Evolutionary conservation across 139 green algal species (phyloP).

Genomic region (Coccomyxa sp.): DNA sequence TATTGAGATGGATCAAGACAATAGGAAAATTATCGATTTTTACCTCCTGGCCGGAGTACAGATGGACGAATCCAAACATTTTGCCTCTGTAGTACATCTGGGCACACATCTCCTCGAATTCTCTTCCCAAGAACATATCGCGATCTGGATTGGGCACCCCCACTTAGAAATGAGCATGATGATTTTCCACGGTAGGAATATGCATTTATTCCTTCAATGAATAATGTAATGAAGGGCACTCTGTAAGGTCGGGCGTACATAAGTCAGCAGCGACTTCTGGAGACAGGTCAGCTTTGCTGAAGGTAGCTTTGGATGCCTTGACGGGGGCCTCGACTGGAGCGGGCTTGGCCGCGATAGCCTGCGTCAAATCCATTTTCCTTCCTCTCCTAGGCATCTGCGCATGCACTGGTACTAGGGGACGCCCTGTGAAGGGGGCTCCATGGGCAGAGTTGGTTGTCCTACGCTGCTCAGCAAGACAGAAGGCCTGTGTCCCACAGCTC

Average conservation of each 20-base stretch:
- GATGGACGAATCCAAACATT: slow-evolving; percentile 86
- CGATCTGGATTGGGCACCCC: slow-evolving; percentile 32
- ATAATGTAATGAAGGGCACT: neutral
- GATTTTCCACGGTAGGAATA: neutral
- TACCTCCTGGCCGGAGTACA: slow-evolving; percentile 95
- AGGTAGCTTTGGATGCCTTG: neutral
- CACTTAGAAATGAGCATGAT: too few species aligned
- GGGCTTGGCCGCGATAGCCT: neutral
- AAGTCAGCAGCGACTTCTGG: neutral
- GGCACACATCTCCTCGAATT: slow-evolving; percentile 98
- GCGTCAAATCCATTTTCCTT: neutral
- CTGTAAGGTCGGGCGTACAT: neutral
- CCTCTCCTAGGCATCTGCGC: too few species aligned
- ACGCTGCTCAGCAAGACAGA: too few species aligned
- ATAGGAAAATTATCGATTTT: neutral
- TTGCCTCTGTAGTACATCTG: slow-evolving; percentile 94
- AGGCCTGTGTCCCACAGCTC: too few species aligned
- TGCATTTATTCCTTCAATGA: neutral
- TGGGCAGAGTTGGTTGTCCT: too few species aligned
- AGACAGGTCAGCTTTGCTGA: neutral
- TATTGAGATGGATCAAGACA: slow-evolving; percentile 55
- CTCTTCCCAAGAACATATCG: slow-evolving; percentile 89
- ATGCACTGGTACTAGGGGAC: too few species aligned
- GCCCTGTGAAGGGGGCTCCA: too few species aligned
- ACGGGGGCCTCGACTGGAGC: neutral